Conservation (phyloP, 768 basidiomycete genomes). For the Bullera alba region DNA sequence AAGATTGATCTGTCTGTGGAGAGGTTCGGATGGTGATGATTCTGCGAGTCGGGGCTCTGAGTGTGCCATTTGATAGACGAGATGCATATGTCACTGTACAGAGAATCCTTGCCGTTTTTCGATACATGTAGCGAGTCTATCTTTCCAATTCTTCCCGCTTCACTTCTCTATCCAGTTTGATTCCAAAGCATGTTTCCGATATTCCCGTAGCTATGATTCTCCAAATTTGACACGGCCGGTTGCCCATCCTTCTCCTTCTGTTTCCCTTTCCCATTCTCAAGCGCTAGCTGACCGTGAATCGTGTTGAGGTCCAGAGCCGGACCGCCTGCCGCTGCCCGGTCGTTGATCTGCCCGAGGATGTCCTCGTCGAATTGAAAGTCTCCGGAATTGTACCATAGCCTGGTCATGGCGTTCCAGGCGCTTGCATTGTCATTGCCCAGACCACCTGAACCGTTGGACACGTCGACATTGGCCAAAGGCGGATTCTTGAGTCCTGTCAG, state of each 20-base stretch:
- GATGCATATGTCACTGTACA: too few relatives aligned
- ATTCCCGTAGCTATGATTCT: neutral
- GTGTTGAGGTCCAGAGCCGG: too few relatives aligned
- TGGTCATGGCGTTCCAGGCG: slow-evolving; percentile 22
- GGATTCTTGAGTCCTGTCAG: neutral
- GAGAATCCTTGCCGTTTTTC: too few relatives aligned
- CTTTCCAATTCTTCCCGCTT: too few relatives aligned
- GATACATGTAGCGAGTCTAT: too few relatives aligned
- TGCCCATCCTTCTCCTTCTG: neutral
- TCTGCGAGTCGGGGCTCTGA: neutral
- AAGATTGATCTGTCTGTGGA: slow-evolving; percentile 3
- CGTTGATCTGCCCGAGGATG: neutral
- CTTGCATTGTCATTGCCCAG: neutral
- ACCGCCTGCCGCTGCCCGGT: too few relatives aligned
- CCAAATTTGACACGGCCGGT: too few relatives aligned
- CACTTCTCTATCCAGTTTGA: neutral
- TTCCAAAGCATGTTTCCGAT: neutral
- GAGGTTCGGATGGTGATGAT: slow-evolving; percentile 3
- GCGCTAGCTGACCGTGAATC: too few relatives aligned
- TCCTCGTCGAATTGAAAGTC: slow-evolving; percentile 15
- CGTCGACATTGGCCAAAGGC: too few relatives aligned
- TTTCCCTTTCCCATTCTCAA: neutral
- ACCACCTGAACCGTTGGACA: neutral
- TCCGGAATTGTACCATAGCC: slow-evolving; percentile 21
- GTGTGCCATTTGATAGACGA: too few relatives aligned